A percentile compares a stretch with the other conserved stretches of the same genome.
These are phyloP conservation scores for Zychaea mexicana DNA, from an alignment of 371 early-diverging fungal species.

Conservation along the genomic window DNA sequence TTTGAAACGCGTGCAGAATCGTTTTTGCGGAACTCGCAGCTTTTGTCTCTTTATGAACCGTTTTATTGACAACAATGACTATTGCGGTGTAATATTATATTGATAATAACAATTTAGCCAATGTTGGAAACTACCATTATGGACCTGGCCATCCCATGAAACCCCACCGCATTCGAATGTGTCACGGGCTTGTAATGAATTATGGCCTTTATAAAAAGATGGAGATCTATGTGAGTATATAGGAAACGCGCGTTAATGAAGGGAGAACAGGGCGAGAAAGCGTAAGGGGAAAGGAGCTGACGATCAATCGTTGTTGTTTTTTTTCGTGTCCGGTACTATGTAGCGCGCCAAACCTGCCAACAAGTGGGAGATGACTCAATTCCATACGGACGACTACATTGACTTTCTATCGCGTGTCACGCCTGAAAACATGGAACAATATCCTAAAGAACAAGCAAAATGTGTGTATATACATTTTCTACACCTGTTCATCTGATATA, in stretches of 20 bases:
- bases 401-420: slow-evolving; percentile 89
- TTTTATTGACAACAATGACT: no score
- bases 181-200: slow-evolving; percentile 89
- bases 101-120: no score
- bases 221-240: slow-evolving; percentile 53
- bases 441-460: slow-evolving; percentile 61
- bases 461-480: slow-evolving; percentile 52
- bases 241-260: not conserved
- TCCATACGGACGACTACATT: slow-evolving; percentile 96
- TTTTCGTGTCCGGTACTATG: not conserved
- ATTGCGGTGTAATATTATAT: no score
- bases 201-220: slow-evolving; percentile 91
- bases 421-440: slow-evolving; percentile 80
- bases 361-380: slow-evolving; percentile 87
- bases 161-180: slow-evolving; percentile 92
- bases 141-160: slow-evolving; percentile 95
- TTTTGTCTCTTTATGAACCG: no score
- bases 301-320: not conserved
- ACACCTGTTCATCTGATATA: not conserved
- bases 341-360: slow-evolving; percentile 75
- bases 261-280: not conserved
- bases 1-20: no score
- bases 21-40: no score
- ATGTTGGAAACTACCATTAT: slow-evolving; percentile 71
- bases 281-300: not conserved